Conservation (phyloP, 73 alveolate genomes). For the Paramecium primaurelia region DNA sequence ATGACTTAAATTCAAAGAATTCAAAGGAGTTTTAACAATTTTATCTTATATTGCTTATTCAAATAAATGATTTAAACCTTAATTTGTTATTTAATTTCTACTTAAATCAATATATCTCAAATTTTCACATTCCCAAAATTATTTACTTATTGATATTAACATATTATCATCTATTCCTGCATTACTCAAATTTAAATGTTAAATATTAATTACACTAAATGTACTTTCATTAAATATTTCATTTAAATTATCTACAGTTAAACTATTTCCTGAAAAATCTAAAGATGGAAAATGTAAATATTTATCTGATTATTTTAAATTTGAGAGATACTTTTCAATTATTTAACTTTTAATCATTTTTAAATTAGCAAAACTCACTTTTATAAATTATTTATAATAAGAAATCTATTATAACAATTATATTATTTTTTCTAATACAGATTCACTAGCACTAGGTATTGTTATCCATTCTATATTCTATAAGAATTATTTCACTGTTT, state of each 20-base stretch:
- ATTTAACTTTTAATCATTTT: not conserved
- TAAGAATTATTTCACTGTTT: not conserved
- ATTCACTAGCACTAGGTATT: not conserved
- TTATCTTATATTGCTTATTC: not conserved
- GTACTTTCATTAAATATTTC: not conserved
- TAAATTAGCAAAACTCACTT: constrained; percentile 2
- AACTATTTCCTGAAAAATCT: not conserved
- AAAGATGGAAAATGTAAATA: not conserved
- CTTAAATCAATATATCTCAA: not conserved
- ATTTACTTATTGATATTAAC: not conserved
- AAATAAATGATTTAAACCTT: not conserved
- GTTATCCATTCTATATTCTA: not conserved
- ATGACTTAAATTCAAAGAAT: not conserved
- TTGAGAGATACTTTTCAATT: not conserved
- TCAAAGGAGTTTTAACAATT: not conserved
- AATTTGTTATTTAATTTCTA: not conserved
- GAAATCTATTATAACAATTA: not conserved
- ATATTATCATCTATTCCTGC: not conserved
- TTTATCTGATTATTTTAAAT: not conserved
- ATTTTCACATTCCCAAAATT: constrained; percentile 4
- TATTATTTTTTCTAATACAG: not conserved
- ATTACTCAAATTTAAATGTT: not conserved
- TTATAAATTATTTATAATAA: not conserved
- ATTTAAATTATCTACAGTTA: not conserved
- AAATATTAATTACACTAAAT: not conserved